A percentile compares a stretch with the other conserved stretches of the same genome.
phyloP scores from a whole-genome alignment of 2,329 filamentous ascomycete genomes.

The Arthrocladium fulminans region DNA sequence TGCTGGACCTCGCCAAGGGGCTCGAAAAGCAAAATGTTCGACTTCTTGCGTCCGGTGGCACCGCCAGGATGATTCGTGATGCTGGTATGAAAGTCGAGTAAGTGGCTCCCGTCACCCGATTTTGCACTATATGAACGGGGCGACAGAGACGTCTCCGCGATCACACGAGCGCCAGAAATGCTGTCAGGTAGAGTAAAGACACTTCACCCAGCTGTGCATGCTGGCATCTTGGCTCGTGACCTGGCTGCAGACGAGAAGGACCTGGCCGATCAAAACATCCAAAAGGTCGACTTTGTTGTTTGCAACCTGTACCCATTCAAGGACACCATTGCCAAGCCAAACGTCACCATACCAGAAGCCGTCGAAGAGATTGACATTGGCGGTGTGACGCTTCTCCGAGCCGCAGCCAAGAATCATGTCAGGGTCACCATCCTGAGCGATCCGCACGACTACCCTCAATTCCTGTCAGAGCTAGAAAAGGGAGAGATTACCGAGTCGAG shows the following conservation, averaged over 20 bases:
- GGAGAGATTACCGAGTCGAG: constrained; percentile 79
- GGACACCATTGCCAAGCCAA: constrained; percentile 92
- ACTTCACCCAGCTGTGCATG: constrained; percentile 85
- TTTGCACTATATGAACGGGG: constrained; percentile 11
- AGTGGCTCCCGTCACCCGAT: constrained; percentile 28
- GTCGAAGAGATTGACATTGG: constrained; percentile 99
- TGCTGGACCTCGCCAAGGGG: constrained; percentile 85
- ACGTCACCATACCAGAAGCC: constrained; percentile 91
- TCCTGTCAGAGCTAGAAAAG: constrained; percentile 79
- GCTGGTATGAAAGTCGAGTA: constrained; percentile 92
- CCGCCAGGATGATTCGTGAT: constrained; percentile 91
- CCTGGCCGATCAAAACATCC: constrained; percentile 85
- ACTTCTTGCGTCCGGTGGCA: constrained; percentile 89
- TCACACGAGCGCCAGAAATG: constrained; percentile 96
- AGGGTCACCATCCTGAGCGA: constrained; percentile 94
- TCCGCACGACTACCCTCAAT: constrained; percentile 85
- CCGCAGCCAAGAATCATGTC: constrained; percentile 94
- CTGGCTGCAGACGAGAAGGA: constrained; percentile 95
- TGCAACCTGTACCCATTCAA: constrained; percentile 99
- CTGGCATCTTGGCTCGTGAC: constrained; percentile 78
- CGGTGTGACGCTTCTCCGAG: constrained; percentile 89
- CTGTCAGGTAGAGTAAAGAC: constrained; percentile 88
- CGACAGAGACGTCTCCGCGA: constrained; percentile 90
- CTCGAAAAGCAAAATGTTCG: constrained; percentile 82
- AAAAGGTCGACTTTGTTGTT: constrained; percentile 90